Base-by-base conservation (phyloP, 805 yeast genomes). In the Peterozyma xylosa region DNA sequence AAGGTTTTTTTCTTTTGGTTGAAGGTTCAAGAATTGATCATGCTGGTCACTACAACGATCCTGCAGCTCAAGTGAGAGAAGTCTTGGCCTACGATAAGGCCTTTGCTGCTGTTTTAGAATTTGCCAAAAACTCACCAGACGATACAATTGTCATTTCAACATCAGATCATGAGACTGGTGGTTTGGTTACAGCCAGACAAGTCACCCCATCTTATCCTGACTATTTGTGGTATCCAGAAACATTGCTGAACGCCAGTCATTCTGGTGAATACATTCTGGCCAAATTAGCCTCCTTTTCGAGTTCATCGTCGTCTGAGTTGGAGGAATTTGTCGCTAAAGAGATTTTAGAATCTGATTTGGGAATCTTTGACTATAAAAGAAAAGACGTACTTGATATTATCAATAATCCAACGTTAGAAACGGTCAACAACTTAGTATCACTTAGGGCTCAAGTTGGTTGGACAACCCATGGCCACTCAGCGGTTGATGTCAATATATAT, bases 141-240 rank as follows among this genome's bases (percentile, higher is more conserved):
- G 96, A 88, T 53, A 87, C 96, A 2, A 68, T 84, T 38, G 74
- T 87, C 35, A 69, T 90, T 36, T 79, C 91, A 21, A 88, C 96
- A 2, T 83, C 95, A 18, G 97, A 90, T 61, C 98, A 90, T 67
- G 98, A 90, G 61, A 90, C 97, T 21, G 98, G 98, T 49, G 98
- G 97, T 0, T 71, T 90, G 50, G 84, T 85, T n/a, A 76, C 86
- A 38, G 88, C 96, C 0, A 78, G 90, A 63, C 96, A 90, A 67
- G 62, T 85, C 34, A 57, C 78, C 5, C 60, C 70, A 3, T 58
- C 59, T 1, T 88, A 89, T 59, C 97, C 97, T 1, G 95, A 88
- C 46, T 89, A 89, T 57, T 57, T 78, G 46, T 90, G 96, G 96
- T 76, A 73, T 54, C 98, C 97, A 1, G 80, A 84, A 57, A 86